These are phyloP conservation scores for Tieghemostelium lacteum DNA, from an alignment of 78 protist genomes.

Conservation along the genomic window DNA sequence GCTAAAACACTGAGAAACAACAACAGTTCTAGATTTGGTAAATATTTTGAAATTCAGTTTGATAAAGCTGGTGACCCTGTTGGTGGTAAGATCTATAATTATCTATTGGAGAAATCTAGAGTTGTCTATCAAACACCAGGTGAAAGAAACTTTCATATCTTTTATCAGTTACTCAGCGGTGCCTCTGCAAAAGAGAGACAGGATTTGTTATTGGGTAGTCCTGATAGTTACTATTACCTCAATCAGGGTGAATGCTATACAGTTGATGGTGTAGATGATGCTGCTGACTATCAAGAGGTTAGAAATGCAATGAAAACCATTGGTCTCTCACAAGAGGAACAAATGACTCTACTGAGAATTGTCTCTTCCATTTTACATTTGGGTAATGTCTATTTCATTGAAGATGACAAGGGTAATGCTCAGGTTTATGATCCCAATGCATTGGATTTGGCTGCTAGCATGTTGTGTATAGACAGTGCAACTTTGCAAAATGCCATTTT, in stretches of 20 bases:
- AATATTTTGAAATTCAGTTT: slow-evolving; percentile 90
- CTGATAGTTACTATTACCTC: slow-evolving; percentile 84
- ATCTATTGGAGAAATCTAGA: slow-evolving; percentile 87
- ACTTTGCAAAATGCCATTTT: slow-evolving; percentile 75
- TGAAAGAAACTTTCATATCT: slow-evolving; percentile 95
- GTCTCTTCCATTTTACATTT: slow-evolving; percentile 86
- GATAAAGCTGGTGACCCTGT: slow-evolving; percentile 86
- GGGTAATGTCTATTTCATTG: slow-evolving; percentile 84
- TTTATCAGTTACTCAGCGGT: slow-evolving; percentile 91
- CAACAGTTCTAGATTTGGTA: slow-evolving; percentile 95
- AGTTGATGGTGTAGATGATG: slow-evolving; percentile 75
- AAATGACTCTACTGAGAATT: slow-evolving; percentile 28
- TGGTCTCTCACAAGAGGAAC: slow-evolving; percentile 76
- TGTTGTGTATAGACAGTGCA: slow-evolving; percentile 75
- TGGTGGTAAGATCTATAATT: slow-evolving; percentile 92
- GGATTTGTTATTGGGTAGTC: slow-evolving; percentile 41
- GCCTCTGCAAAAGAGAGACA: slow-evolving; percentile 64
- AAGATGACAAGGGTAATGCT: slow-evolving; percentile 87
- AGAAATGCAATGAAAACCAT: slow-evolving; percentile 68
- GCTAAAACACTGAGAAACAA: slow-evolving; percentile 95
- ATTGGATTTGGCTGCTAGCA: slow-evolving; percentile 66
- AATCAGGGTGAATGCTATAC: slow-evolving; percentile 75
- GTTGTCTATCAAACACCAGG: slow-evolving; percentile 85
- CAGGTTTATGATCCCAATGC: slow-evolving; percentile 67
- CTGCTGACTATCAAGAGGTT: slow-evolving; percentile 75